Evolutionary conservation across 169 alveolate species (phyloP), one percentile per base, ranked within the genome.

Genomic region (Miamiensis avidus): DNA sequence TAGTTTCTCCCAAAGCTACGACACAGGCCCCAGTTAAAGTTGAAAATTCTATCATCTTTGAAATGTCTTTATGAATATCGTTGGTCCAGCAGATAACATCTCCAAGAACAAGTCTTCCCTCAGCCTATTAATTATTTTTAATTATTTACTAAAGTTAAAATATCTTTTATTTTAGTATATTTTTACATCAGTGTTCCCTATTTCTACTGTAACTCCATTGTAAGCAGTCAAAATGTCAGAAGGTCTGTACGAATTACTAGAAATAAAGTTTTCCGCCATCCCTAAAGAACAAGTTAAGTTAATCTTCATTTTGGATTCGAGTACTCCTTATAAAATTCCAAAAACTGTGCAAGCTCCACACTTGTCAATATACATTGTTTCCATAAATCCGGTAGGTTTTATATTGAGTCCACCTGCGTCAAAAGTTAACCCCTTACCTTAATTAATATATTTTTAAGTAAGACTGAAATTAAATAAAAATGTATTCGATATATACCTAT

Each of bases 341-440:
- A 93, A 72, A 4, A 88, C 89, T 33, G 91, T 93, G 49, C 86
- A 81, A 30, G 96, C 91, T 29, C 96, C 96, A 29, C 90, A 88
- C 86, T 93, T 93, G 49, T 93, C 96, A 32, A 77, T 31, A 76
- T 89, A 91, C 96, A 90, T 90, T 29, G 88, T 91, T 76, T 93
- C 96, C 88, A 93, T 93, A 65, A 30, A 86, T 29, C 95, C 95
- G 75, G 91, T 85, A 1, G 94, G 91, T 77, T 93, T 93, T 25
- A 93, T 82, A 73, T 93, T 89, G 29, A 93, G 88, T 31, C 96
- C 96, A 26, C 96, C 96, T 6, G 95, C 90, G 33, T 93, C 96
- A 84, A 87, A 93, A 15, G 94, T 90, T 20, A 93, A 74, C 1
- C 96, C 96, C 33, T 86, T 86, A 34, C 90, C 69, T 49, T 11